phyloP scores from a whole-genome alignment of 1,284 basidiomycete species.

The Ganoderma boninense region DNA sequence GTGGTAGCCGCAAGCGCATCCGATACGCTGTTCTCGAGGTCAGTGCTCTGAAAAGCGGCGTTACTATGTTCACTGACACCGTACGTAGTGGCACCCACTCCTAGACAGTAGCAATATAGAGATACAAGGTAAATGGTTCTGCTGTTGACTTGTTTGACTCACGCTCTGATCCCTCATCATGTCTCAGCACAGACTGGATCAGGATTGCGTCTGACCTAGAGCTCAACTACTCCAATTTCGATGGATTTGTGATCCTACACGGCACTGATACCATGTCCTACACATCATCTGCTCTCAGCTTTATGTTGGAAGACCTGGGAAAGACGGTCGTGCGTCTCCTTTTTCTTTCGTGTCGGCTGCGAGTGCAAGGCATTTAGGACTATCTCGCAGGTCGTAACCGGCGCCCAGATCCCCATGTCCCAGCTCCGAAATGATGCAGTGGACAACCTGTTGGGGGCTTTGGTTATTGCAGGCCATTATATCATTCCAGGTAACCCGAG shows the following conservation, averaged over 20 bases:
- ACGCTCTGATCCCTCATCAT: constrained; percentile 25
- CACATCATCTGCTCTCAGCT: constrained; percentile 87
- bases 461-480: constrained; percentile 89
- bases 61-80: background rate
- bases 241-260: constrained; percentile 91
- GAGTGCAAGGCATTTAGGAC: background rate
- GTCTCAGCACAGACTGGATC: constrained; percentile 76
- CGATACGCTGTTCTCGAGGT: constrained; percentile 86
- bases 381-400: constrained; percentile 78
- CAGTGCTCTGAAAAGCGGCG: constrained; percentile 28
- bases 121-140: constrained; percentile 63
- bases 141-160: background rate
- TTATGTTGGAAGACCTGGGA: constrained; percentile 90
- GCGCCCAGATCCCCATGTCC: constrained; percentile 92
- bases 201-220: constrained; percentile 91
- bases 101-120: constrained; percentile 91
- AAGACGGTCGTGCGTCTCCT: constrained; percentile 79
- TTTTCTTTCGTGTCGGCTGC: too few species aligned
- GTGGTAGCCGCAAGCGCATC: constrained; percentile 74
- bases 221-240: constrained; percentile 85
- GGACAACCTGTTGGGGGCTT: constrained; percentile 88
- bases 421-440: constrained; percentile 90
- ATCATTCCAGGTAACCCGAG: constrained; percentile 81
- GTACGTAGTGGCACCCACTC: constrained; percentile 79
- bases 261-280: constrained; percentile 96